phyloP scores from a whole-genome alignment of 2,329 filamentous ascomycete species.

The Aaosphaeria pasadenensis region DNA sequence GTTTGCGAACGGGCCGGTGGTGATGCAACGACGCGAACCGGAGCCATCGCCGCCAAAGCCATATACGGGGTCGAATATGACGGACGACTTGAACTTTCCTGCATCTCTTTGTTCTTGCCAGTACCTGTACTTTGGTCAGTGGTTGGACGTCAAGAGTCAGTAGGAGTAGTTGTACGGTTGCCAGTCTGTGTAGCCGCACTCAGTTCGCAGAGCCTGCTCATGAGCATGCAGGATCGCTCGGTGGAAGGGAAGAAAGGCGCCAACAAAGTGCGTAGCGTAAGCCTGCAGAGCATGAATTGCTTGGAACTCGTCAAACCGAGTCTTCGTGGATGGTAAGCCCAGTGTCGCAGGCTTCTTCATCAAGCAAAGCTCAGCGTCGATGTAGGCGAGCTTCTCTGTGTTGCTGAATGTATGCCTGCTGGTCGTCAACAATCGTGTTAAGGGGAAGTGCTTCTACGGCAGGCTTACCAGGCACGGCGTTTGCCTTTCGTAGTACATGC shows the following conservation, averaged over 20 bases:
- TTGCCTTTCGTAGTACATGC: neutral
- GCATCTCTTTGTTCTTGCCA: conserved; percentile 19
- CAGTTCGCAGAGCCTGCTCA: conserved; percentile 23
- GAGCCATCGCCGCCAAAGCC: conserved; percentile 19
- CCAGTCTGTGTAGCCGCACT: conserved; percentile 30
- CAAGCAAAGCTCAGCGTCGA: conserved; percentile 13
- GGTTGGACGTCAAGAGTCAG: neutral
- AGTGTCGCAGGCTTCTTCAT: conserved; percentile 9
- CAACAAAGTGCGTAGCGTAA: conserved; percentile 6
- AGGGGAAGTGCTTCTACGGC: neutral
- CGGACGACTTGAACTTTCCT: conserved; percentile 10
- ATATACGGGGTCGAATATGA: conserved; percentile 9
- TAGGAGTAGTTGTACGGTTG: conserved; percentile 18
- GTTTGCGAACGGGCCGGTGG: conserved; percentile 16
- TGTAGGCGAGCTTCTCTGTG: conserved; percentile 9
- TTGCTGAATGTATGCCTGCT: conserved; percentile 11
- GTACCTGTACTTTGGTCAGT: conserved; percentile 3
- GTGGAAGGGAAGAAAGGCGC: conserved; percentile 38
- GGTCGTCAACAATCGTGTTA: conserved; percentile 4
- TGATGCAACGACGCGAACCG: conserved; percentile 8
- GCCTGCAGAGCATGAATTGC: conserved; percentile 5
- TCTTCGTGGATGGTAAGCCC: conserved; percentile 2
- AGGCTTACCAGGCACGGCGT: neutral
- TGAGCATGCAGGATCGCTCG: conserved; percentile 30
- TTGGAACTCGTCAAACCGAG: conserved; percentile 13